Base-by-base conservation (phyloP, 495 filamentous ascomycete genomes). In the Jackrogersella multiformis region DNA sequence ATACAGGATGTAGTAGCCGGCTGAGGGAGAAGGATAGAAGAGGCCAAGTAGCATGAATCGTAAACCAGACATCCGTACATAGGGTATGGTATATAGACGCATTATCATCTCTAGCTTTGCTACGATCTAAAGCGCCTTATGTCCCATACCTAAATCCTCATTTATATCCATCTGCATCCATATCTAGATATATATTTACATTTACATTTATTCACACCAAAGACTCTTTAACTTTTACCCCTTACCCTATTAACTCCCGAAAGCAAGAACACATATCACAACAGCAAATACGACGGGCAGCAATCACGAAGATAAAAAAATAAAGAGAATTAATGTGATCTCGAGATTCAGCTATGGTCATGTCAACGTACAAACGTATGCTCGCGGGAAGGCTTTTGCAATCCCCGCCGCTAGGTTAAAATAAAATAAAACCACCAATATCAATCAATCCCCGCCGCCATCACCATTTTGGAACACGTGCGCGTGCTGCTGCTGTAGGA, bases 321-420 rank as follows among this genome's bases (percentile, higher is more conserved):
- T 53, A 12, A 23, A 23, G 12, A 36, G 23, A 16, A 53, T 53
- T 30, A 35, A 53, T 36, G n/a, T 53, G 24, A 28, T 54, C 23
- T 30, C 36, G 39, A 54, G 38, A 42, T 56, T 56, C 53, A 56
- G 44, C 53, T 56, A 56, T 57, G 4, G 55, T 58, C 55, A 46
- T 58, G 34, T 58, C 55, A 58, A 58, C 55, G 55, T 58, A 58
- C 55, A 58, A 58, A 45, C 39, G 24, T 58, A 45, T 58, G 28
- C 39, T 26, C 55, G 46, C 9, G 26, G 12, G 15, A 28, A 28
- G 16, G 15, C n/a, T n/a, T n/a, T n/a, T n/a, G n/a, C n/a, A n/a
- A n/a, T n/a, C n/a, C n/a, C n/a, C n/a, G n/a, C n/a, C n/a, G n/a
- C n/a, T n/a, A 28, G 24, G n/a, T 1, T 30, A 30, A 48, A 48